phyloP scores from a whole-genome alignment of 495 filamentous ascomycete species.

The Aspergillus sclerotiicarbonarius region DNA sequence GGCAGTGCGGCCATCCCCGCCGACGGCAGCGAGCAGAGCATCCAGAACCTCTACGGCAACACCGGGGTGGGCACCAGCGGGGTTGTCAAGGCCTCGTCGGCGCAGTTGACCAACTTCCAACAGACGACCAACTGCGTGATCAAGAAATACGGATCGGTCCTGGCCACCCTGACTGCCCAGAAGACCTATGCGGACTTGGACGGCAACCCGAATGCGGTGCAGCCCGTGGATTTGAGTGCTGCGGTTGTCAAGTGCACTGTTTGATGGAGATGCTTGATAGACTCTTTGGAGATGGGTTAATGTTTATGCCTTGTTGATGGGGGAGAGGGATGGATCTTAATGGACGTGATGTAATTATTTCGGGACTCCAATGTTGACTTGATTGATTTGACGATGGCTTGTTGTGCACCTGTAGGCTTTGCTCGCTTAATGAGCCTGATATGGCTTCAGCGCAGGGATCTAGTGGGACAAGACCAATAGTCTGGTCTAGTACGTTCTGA shows the following conservation, averaged over 20 bases:
- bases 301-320: not conserved
- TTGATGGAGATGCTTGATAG: slow-evolving; percentile 28
- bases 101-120: slow-evolving; percentile 20
- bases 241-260: slow-evolving; percentile 19
- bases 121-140: slow-evolving; percentile 20
- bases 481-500: too few relatives aligned
- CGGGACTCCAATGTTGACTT: too few relatives aligned
- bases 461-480: too few relatives aligned
- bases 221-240: slow-evolving; percentile 20
- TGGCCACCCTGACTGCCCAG: slow-evolving; percentile 20
- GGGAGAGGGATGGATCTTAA: not conserved
- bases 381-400: too few relatives aligned
- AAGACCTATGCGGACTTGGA: slow-evolving; percentile 23
- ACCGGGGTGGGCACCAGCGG: slow-evolving; percentile 21
- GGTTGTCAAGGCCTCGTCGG: slow-evolving; percentile 18
- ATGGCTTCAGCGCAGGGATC: too few relatives aligned
- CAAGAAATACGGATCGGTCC: slow-evolving; percentile 12
- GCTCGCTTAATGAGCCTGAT: too few relatives aligned
- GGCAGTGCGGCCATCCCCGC: slow-evolving; percentile 17
- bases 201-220: slow-evolving; percentile 17
- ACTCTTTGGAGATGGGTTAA: not conserved
- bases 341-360: too few relatives aligned
- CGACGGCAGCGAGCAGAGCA: slow-evolving; percentile 13
- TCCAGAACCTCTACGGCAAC: slow-evolving; percentile 20
- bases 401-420: too few relatives aligned